These are phyloP conservation scores for Alternaria atra DNA, from an alignment of 2,329 filamentous ascomycete genomes.

Conservation along the genomic window DNA sequence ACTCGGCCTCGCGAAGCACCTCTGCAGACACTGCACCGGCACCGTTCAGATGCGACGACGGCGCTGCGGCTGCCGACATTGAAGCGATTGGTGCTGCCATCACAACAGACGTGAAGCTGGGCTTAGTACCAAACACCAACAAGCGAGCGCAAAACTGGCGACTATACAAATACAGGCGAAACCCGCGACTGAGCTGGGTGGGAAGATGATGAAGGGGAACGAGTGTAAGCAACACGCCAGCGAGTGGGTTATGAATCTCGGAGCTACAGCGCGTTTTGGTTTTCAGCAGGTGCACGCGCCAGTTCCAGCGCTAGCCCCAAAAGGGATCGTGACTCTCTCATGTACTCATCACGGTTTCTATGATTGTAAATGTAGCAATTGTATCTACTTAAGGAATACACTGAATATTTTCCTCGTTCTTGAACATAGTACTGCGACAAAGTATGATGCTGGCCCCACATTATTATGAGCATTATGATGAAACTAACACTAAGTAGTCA, in stretches of 20 bases:
- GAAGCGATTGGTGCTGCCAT: conserved; percentile 33
- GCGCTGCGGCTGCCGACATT: conserved; percentile 44
- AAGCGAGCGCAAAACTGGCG: conserved; percentile 21
- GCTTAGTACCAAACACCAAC: conserved; percentile 29
- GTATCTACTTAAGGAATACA: background rate
- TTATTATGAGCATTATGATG: background rate
- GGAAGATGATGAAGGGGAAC: conserved; percentile 33
- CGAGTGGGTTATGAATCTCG: conserved; percentile 12
- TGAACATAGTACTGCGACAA: background rate
- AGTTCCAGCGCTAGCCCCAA: conserved; percentile 28
- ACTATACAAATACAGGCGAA: conserved; percentile 39
- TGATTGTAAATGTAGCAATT: conserved; percentile 14
- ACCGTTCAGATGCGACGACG: conserved; percentile 45
- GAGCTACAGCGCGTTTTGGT: conserved; percentile 17
- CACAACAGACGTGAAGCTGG: conserved; percentile 28
- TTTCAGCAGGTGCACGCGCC: conserved; percentile 17
- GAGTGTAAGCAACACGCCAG: conserved; percentile 31
- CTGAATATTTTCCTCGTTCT: background rate
- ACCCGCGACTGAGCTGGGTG: conserved; percentile 34
- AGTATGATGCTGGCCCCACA: conserved; percentile 1
- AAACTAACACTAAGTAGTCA: background rate
- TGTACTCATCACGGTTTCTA: conserved; percentile 20
- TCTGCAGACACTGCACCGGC: conserved; percentile 49
- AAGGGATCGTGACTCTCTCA: conserved; percentile 9
- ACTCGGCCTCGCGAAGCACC: conserved; percentile 55